These are phyloP conservation scores for Saturnispora silvae DNA, from an alignment of 805 yeast species.

Conservation along the genomic window DNA sequence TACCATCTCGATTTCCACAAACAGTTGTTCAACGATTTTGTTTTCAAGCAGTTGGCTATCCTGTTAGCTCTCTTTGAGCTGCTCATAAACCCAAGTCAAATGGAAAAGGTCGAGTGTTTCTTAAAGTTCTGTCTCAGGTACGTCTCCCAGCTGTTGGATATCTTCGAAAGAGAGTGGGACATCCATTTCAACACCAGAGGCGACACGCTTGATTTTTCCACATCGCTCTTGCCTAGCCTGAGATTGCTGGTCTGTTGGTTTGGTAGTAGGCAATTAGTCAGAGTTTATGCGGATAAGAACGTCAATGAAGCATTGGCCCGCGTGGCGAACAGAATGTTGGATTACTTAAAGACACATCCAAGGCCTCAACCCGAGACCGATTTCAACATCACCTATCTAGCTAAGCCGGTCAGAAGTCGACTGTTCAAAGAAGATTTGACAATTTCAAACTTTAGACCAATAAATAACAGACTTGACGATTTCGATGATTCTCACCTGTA, in stretches of 20 bases:
- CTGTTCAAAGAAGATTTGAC: conserved; percentile 57
- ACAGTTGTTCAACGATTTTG: conserved; percentile 26
- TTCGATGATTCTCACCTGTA: conserved; percentile 47
- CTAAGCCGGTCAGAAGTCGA: too few species aligned
- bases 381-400: too few species aligned
- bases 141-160: conserved; percentile 25
- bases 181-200: not conserved
- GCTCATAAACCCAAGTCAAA: conserved; percentile 22
- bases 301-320: too few species aligned
- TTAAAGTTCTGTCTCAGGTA: conserved; percentile 34
- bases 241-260: conserved; percentile 52
- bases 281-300: too few species aligned
- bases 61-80: conserved; percentile 30
- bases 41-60: conserved; percentile 28
- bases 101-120: conserved; percentile 21
- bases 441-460: conserved; percentile 47
- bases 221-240: conserved; percentile 27
- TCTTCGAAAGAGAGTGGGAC: not conserved
- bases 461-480: conserved; percentile 46
- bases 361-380: too few species aligned
- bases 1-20: conserved; percentile 23
- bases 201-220: conserved; percentile 13
- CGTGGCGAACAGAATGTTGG: too few species aligned
- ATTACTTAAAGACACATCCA: too few species aligned
- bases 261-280: conserved; percentile 35